Conservation (phyloP, 2,329 filamentous ascomycete species). For the Tolypocladium tropicale region DNA sequence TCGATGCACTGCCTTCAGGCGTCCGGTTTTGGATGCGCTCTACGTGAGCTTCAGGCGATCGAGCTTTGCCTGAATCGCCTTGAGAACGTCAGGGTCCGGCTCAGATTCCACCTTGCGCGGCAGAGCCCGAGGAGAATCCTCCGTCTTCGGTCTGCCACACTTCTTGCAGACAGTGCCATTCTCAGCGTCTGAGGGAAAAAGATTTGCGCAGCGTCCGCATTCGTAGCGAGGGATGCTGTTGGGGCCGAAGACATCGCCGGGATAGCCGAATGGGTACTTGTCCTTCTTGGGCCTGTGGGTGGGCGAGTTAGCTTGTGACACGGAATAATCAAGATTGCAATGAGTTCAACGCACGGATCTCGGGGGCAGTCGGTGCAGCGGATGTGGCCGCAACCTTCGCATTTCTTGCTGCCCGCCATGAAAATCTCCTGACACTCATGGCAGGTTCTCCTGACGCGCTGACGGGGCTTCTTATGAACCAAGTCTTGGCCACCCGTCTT, state of each 20-base stretch:
- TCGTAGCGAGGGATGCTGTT: constrained; percentile 42
- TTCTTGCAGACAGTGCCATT: constrained; percentile 45
- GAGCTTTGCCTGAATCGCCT: constrained; percentile 46
- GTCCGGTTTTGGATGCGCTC: not conserved
- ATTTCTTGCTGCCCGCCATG: constrained; percentile 46
- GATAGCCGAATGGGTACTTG: constrained; percentile 61
- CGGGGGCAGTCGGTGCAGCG: constrained; percentile 75
- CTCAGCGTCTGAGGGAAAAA: constrained; percentile 40
- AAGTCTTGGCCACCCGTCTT: constrained; percentile 60
- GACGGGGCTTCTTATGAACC: constrained; percentile 59
- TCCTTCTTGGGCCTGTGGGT: constrained; percentile 51
- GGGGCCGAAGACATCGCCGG: constrained; percentile 49
- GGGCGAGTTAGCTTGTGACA: not conserved
- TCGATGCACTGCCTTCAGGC: no score
- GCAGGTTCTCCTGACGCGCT: constrained; percentile 66
- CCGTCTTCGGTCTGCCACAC: constrained; percentile 52
- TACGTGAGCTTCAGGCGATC: constrained; percentile 28
- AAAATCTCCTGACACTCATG: constrained; percentile 64
- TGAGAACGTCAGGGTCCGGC: constrained; percentile 50
- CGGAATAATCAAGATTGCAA: not conserved
- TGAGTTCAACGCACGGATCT: constrained; percentile 53
- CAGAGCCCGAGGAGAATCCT: constrained; percentile 45
- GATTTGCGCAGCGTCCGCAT: constrained; percentile 53
- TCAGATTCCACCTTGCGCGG: constrained; percentile 51
- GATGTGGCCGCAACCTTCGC: constrained; percentile 57